A percentile compares a stretch with the other conserved stretches of the same genome.
These are phyloP conservation scores for Coemansia sp. DNA, from an alignment of 192 early-diverging fungal genomes.

Conservation along the genomic window DNA sequence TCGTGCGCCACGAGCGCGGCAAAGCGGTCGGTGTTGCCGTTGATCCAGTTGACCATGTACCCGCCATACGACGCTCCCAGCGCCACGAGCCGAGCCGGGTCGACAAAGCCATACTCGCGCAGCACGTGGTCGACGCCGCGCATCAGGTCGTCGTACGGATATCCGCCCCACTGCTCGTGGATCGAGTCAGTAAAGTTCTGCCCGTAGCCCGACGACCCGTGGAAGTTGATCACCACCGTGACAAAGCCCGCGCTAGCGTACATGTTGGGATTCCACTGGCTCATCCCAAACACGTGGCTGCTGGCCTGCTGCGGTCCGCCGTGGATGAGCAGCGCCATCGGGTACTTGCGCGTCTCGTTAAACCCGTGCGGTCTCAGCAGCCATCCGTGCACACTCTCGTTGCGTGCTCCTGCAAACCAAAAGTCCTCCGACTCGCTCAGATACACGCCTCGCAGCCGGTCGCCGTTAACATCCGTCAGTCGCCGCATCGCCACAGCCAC, in stretches of 20 bases:
- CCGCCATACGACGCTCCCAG: constrained; percentile 78
- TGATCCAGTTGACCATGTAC: constrained; percentile 84
- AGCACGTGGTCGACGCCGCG: constrained; percentile 62
- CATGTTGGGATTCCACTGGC: constrained; percentile 72
- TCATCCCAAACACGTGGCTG: constrained; percentile 54
- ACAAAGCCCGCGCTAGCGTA: constrained; percentile 71
- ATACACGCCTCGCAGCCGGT: constrained; percentile 39
- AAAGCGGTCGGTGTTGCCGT: constrained; percentile 68
- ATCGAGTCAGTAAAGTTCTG: constrained; percentile 73
- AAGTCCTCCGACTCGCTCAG: constrained; percentile 61
- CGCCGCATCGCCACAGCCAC: constrained; percentile 25
- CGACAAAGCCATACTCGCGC: constrained; percentile 52
- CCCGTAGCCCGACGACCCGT: constrained; percentile 78
- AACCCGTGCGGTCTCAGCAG: constrained; percentile 61
- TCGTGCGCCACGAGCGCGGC: constrained; percentile 68
- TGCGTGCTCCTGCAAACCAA: constrained; percentile 61
- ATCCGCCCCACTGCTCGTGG: constrained; percentile 66
- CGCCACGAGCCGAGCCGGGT: constrained; percentile 54
- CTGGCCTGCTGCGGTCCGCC: constrained; percentile 77
- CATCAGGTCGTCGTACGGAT: constrained; percentile 73
- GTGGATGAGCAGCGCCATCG: constrained; percentile 75
- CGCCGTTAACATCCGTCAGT: constrained; percentile 48
- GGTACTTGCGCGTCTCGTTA: constrained; percentile 56
- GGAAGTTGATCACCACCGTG: constrained; percentile 68
- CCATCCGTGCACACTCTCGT: constrained; percentile 54